Conservation (phyloP, 345 rosid species). For the Acer campestre region DNA sequence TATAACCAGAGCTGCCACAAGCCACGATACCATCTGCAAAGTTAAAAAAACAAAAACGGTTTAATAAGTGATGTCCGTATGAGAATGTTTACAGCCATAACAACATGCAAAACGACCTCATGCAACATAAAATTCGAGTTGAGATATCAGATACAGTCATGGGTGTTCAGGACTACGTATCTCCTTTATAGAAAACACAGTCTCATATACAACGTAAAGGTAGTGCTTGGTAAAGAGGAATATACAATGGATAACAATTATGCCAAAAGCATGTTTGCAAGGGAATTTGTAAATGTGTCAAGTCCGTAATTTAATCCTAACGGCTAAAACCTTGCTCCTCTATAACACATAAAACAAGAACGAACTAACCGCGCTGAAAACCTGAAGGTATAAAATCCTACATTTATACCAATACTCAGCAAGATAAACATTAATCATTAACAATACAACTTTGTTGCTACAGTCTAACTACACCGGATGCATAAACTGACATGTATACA, state of each 20-base stretch:
- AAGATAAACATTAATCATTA: neutral
- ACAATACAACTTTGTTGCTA: neutral
- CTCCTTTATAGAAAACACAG: neutral
- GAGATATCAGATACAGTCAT: neutral
- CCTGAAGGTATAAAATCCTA: neutral
- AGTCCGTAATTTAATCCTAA: neutral
- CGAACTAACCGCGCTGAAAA: neutral
- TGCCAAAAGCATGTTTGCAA: neutral
- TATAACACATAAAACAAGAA: neutral
- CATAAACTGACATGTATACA: neutral
- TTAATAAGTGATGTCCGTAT: neutral
- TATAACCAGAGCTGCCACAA: conserved; percentile 80
- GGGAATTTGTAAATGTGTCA: neutral
- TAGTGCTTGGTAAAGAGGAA: neutral
- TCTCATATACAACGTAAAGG: neutral
- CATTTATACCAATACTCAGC: neutral
- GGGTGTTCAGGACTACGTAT: neutral
- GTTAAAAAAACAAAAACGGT: neutral
- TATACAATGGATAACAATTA: too few species aligned
- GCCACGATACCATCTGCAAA: conserved; percentile 71
- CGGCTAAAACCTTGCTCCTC: neutral
- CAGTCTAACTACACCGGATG: neutral
- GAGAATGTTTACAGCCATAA: neutral
- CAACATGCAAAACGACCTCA: neutral
- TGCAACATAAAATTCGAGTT: too few species aligned